Percentiles rank a stretch among this genome's conserved stretches.
These are phyloP conservation scores for Phytophthora syringae DNA, from an alignment of 352 stramenopile genomes.

Conservation along the genomic window DNA sequence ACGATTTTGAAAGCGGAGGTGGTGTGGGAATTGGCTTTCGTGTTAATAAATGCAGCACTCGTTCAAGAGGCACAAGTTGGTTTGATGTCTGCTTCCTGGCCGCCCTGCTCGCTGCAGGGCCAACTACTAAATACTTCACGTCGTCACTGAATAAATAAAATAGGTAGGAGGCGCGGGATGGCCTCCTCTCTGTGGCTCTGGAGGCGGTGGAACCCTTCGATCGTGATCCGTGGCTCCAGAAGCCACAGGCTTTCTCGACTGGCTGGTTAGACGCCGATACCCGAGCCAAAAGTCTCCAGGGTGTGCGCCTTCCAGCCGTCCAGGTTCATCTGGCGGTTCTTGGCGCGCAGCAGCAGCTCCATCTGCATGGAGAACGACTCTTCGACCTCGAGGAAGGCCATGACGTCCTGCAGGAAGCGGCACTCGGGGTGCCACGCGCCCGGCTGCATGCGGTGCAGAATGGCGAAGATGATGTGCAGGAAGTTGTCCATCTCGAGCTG, in stretches of 20 bases:
- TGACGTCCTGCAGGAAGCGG: constrained; percentile 82
- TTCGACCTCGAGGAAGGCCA: constrained; percentile 81
- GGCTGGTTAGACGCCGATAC: constrained; percentile 61
- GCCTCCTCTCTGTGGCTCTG: constrained; percentile 19
- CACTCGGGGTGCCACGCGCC: constrained; percentile 72
- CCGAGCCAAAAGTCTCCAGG: constrained; percentile 76
- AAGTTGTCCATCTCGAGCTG: constrained; percentile 88
- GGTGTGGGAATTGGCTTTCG: constrained; percentile 29
- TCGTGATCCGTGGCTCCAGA: constrained; percentile 36
- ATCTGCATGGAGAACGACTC: constrained; percentile 77
- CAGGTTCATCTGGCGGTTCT: constrained; percentile 74
- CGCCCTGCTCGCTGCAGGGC: constrained; percentile 18
- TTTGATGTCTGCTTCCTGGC: constrained; percentile 26
- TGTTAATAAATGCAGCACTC: constrained; percentile 40
- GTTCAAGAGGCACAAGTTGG: constrained; percentile 17
- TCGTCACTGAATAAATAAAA: constrained; percentile 43
- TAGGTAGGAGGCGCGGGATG: background rate
- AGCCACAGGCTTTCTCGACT: constrained; percentile 11
- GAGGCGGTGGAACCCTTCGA: constrained; percentile 38
- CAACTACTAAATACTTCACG: constrained; percentile 32
- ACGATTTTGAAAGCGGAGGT: constrained; percentile 21
- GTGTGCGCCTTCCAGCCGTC: constrained; percentile 82
- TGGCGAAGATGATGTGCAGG: constrained; percentile 79
- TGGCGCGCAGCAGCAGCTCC: constrained; percentile 66
- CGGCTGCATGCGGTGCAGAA: constrained; percentile 79